Base-by-base conservation (phyloP, 2,329 filamentous ascomycete genomes). In the Neophaeococcomyces aloes region DNA sequence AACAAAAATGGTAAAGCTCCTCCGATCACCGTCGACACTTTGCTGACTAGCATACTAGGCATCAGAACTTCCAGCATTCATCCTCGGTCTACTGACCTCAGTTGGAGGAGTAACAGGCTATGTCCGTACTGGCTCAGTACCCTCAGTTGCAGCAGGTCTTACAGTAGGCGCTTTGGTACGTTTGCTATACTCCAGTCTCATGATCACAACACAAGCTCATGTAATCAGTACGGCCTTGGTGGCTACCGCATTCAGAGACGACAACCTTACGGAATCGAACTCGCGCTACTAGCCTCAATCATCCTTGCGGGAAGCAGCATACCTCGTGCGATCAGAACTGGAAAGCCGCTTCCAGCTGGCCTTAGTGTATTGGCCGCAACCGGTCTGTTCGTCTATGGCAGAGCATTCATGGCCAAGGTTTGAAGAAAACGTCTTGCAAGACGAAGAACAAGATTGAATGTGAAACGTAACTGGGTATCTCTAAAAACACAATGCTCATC, bases 31-130 rank as follows among this genome's bases (percentile, higher is more conserved):
- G 18, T 7, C 6, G 11, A 8, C 14, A 18, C n/a, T 6, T 15
- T n/a, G 15, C 18, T 13, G n/a, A n/a, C 27, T 14, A 39, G 11
- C 4, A 89, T 96, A 60, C 88, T 94, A 49, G 44, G 37, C 47
- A 14, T 29, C 44, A 25, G 44, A 49, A 46, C n/a, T 29, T 13
- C 50, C 86, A 59, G 86, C 89, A 51, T 85, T 81, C 63, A 62
- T 84, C 57, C 79, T 96, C 58, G 85, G 83, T 48, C 72, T 78
- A 51, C 72, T 96, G 47, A 95, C 88, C 46, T 86, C 88, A 40
- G 74, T 82, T 45, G 91, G 91, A 56, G 91, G 91, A 52, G 81
- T 85, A 48, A 83, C 84, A 59, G 91, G 91, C 59, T 98, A 86
- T 65, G 71, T 81, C 34, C 80, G 81, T 61, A 91, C 88, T 1